Percentiles rank a stretch among this genome's conserved stretches.
Evolutionary conservation across 345 rosid species (phyloP).

Genomic region (Nasturtium officinale): DNA sequence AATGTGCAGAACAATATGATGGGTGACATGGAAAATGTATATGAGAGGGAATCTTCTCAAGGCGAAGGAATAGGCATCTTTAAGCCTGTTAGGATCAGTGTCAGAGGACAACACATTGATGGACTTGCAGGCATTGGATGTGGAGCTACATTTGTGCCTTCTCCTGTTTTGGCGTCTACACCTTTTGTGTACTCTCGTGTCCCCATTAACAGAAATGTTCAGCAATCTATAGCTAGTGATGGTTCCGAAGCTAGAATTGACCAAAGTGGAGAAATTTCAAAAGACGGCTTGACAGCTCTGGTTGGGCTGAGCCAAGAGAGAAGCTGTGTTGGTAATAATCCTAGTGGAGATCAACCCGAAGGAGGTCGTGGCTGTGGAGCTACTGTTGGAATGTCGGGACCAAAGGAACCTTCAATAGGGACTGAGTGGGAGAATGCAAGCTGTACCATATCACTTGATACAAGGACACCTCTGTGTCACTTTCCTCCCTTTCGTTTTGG

Average conservation of each 20-base stretch:
- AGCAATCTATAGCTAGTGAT: slow-evolving; percentile 78
- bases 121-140: slow-evolving; percentile 98
- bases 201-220: slow-evolving; percentile 83
- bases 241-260: slow-evolving; percentile 79
- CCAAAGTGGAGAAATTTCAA: slow-evolving; percentile 71
- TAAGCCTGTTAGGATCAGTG: slow-evolving; percentile 89
- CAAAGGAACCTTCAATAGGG: slow-evolving; percentile 62
- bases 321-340: slow-evolving; percentile 47
- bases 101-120: slow-evolving; percentile 78
- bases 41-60: slow-evolving; percentile 71
- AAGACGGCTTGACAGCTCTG: slow-evolving; percentile 89
- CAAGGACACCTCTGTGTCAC: slow-evolving; percentile 90
- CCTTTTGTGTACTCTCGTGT: slow-evolving; percentile 92
- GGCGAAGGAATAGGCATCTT: slow-evolving; percentile 70
- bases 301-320: slow-evolving; percentile 87
- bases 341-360: slow-evolving; percentile 61
- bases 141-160: slow-evolving; percentile 76
- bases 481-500: slow-evolving; percentile 99
- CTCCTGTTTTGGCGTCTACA: slow-evolving; percentile 86
- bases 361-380: slow-evolving; percentile 58
- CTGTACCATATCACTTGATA: slow-evolving; percentile 80
- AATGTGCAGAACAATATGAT: slow-evolving; percentile 63
- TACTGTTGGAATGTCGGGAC: slow-evolving; percentile 63
- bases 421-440: slow-evolving; percentile 76
- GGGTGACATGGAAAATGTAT: slow-evolving; percentile 62